phyloP scores from a whole-genome alignment of 495 filamentous ascomycete genomes.

The Aspergillus kassunensis region DNA sequence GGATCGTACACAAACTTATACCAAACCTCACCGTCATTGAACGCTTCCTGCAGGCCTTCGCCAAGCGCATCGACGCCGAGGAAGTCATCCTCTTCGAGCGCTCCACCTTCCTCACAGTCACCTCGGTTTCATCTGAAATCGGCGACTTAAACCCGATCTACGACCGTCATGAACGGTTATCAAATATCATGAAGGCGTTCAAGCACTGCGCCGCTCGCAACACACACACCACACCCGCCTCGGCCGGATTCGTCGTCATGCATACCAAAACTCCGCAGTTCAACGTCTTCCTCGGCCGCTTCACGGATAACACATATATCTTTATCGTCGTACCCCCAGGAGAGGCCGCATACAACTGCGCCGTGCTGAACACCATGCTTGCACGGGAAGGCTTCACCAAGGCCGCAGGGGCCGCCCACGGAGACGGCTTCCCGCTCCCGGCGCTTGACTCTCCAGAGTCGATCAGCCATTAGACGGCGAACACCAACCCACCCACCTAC shows the following conservation, averaged over 20 bases:
- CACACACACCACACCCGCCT: slow-evolving; percentile 47
- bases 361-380: slow-evolving; percentile 81
- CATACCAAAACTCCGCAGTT: slow-evolving; percentile 69
- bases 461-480: too few species aligned
- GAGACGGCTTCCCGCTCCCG: slow-evolving; percentile 45
- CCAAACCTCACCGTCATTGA: slow-evolving; percentile 91
- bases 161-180: slow-evolving; percentile 91
- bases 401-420: slow-evolving; percentile 33
- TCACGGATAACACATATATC: slow-evolving; percentile 96
- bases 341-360: slow-evolving; percentile 82
- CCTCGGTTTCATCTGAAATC: slow-evolving; percentile 67
- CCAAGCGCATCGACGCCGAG: slow-evolving; percentile 79
- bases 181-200: slow-evolving; percentile 95
- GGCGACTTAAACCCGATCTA: slow-evolving; percentile 79
- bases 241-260: slow-evolving; percentile 60
- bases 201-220: slow-evolving; percentile 73
- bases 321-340: slow-evolving; percentile 85
- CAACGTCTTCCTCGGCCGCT: slow-evolving; percentile 85
- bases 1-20: slow-evolving; percentile 92
- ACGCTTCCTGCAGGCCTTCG: slow-evolving; percentile 70
- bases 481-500: neutral
- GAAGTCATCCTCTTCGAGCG: slow-evolving; percentile 95
- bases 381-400: slow-evolving; percentile 73
- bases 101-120: slow-evolving; percentile 91
- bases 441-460: slow-evolving; percentile 30